phyloP scores from a whole-genome alignment of 257 asterid species.

The Jacaranda mimosifolia region DNA sequence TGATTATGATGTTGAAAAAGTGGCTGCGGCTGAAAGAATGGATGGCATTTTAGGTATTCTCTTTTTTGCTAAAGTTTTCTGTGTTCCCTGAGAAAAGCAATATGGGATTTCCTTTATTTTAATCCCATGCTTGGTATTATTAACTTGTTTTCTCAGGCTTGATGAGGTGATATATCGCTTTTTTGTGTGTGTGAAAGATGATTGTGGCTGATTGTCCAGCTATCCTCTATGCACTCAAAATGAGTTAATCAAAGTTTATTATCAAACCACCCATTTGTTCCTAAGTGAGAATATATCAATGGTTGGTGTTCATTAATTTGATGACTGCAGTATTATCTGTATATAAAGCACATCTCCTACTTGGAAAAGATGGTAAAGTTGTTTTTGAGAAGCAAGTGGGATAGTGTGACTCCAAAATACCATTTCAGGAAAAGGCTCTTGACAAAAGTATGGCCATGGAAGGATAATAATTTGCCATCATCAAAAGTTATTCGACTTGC shows the following conservation, averaged over 20 bases:
- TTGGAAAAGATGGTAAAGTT: too few relatives aligned
- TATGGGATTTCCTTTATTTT: neutral
- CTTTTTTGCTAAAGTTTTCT: neutral
- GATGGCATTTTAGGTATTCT: slow-evolving; percentile 14
- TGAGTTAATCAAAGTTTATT: too few relatives aligned
- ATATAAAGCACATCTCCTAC: too few relatives aligned
- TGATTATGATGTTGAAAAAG: slow-evolving; percentile 31
- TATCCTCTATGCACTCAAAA: too few relatives aligned
- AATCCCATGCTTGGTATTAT: neutral
- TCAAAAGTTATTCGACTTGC: slow-evolving; percentile 34
- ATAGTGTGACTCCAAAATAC: neutral
- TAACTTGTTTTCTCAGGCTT: too few relatives aligned
- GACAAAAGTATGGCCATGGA: slow-evolving; percentile 28
- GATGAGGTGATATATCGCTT: too few relatives aligned
- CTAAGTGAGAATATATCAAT: too few relatives aligned
- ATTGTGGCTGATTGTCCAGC: too few relatives aligned
- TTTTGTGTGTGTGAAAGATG: too few relatives aligned
- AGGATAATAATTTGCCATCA: slow-evolving; percentile 33
- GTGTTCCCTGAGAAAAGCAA: neutral
- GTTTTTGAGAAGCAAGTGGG: slow-evolving; percentile 23
- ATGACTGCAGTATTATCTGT: too few relatives aligned
- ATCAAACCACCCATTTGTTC: too few relatives aligned
- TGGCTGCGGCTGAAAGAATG: slow-evolving; percentile 31
- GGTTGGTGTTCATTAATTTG: too few relatives aligned
- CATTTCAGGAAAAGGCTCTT: slow-evolving; percentile 10